phyloP scores from a whole-genome alignment of 2,329 filamentous ascomycete species.

The Sporothrix brasiliensis region DNA sequence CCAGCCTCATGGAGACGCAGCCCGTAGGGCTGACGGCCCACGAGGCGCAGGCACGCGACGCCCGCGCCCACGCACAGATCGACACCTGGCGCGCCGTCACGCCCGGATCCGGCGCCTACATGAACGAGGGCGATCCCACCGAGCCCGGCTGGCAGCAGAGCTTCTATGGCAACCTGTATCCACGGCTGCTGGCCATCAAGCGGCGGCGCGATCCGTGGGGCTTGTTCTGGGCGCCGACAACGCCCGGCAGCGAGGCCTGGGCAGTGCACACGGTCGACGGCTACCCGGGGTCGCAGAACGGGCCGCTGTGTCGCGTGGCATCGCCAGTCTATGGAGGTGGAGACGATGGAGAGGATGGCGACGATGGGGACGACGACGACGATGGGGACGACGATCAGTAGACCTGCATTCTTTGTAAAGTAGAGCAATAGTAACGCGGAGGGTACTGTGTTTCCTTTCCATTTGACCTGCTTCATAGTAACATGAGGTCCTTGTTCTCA shows the following conservation, averaged over 20 bases:
- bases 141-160: slow-evolving; percentile 43
- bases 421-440: too few relatives aligned
- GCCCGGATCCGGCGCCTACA: slow-evolving; percentile 43
- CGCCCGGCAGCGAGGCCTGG: slow-evolving; percentile 34
- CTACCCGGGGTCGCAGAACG: slow-evolving; percentile 33
- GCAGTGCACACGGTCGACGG: slow-evolving; percentile 31
- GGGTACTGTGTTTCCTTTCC: too few relatives aligned
- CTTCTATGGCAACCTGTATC: slow-evolving; percentile 45
- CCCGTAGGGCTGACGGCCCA: slow-evolving; percentile 29
- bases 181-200: slow-evolving; percentile 45
- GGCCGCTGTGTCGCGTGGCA: slow-evolving; percentile 30
- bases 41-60: slow-evolving; percentile 31
- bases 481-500: not conserved
- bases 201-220: slow-evolving; percentile 45
- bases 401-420: not conserved
- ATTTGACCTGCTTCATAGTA: not conserved
- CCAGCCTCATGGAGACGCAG: slow-evolving; percentile 35
- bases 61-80: slow-evolving; percentile 32
- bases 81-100: slow-evolving; percentile 39
- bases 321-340: slow-evolving; percentile 17
- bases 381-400: slow-evolving; percentile 9
- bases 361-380: slow-evolving; percentile 8
- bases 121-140: slow-evolving; percentile 49
- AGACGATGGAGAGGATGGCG: not conserved
- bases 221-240: slow-evolving; percentile 42